Percentiles rank a stretch among this genome's conserved stretches.
Evolutionary conservation across 2,329 filamentous ascomycete species (phyloP).

Genomic region (Botryotinia calthae): DNA sequence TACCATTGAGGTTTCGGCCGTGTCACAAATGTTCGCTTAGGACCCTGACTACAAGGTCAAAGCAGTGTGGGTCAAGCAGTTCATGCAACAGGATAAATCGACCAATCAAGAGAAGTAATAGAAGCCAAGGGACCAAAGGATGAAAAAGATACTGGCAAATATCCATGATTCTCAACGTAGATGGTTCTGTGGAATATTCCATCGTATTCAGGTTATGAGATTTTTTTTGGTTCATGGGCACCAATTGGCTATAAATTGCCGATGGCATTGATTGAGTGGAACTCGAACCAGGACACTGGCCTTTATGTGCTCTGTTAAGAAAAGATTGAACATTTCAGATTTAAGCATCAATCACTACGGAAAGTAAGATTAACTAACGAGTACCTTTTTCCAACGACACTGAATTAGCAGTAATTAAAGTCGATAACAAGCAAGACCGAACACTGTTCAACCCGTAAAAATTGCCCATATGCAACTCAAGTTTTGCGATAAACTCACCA

Average conservation of each 20-base stretch:
- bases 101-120: not conserved
- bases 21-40: constrained; percentile 37
- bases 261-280: constrained; percentile 2
- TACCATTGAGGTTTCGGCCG: constrained; percentile 35
- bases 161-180: constrained; percentile 11
- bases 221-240: not conserved
- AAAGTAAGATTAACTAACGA: not conserved
- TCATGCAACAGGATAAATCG: constrained; percentile 25
- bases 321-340: not conserved
- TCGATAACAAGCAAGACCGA: not conserved
- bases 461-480: not conserved
- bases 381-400: constrained; percentile 1
- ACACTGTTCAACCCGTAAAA: not conserved
- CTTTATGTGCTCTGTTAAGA: not conserved
- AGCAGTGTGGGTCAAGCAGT: constrained; percentile 23
- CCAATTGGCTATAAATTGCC: not conserved
- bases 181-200: constrained; percentile 17
- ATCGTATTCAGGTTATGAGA: not conserved
- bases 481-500: not conserved
- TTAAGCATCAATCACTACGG: not conserved
- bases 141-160: not conserved
- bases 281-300: not conserved
- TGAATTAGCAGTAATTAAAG: not conserved
- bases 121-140: not conserved
- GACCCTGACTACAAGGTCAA: constrained; percentile 13